Evolutionary conservation across 257 asterid species (phyloP).

Genomic region (Nicotiana attenuata): DNA sequence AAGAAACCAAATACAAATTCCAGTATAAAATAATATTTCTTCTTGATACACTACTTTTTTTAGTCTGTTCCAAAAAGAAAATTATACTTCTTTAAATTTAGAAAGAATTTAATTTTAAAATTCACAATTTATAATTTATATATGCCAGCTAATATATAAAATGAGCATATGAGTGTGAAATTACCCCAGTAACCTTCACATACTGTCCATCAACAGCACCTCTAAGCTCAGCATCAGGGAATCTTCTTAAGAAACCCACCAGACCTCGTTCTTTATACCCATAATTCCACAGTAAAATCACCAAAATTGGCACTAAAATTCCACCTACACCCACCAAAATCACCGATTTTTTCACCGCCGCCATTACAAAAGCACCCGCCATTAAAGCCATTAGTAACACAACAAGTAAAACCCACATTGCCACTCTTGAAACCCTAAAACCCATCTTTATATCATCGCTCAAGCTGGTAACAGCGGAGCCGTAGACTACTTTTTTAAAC

Average conservation of each 20-base stretch:
- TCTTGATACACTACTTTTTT: no score
- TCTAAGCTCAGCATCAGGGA: conserved; percentile 72
- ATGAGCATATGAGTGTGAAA: neutral
- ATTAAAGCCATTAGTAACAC: conserved; percentile 76
- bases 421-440: conserved; percentile 76
- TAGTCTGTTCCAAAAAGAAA: no score
- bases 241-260: conserved; percentile 37
- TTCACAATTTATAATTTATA: no score
- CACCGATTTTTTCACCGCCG: conserved; percentile 66
- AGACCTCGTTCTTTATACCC: conserved; percentile 50
- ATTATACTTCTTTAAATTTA: no score
- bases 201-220: conserved; percentile 80
- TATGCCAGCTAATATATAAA: no score
- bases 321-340: conserved; percentile 56
- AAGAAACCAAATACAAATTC: neutral
- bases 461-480: conserved; percentile 71
- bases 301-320: conserved; percentile 35
- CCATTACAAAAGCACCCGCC: conserved; percentile 79
- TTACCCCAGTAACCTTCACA: conserved; percentile 92
- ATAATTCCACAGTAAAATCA: conserved; percentile 54
- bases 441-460: conserved; percentile 52
- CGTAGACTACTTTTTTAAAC: conserved; percentile 49
- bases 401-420: conserved; percentile 73
- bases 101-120: no score
- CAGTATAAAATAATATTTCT: no score